Conservation (phyloP, 2,329 filamentous ascomycete genomes). For the Trichoderma lentiforme region DNA sequence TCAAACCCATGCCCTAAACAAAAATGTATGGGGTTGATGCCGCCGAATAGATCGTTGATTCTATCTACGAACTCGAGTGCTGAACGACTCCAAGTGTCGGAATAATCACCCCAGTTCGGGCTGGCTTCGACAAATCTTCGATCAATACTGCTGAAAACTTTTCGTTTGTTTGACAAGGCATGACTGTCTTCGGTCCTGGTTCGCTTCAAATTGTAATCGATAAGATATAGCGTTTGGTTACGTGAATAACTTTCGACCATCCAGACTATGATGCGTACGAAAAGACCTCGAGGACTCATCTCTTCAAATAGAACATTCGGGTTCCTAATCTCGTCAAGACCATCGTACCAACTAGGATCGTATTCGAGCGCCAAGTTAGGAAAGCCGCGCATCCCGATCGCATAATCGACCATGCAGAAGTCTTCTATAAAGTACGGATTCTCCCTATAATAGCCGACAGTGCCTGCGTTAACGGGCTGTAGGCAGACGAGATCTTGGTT, state of each 20-base stretch:
- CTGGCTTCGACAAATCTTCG: background rate
- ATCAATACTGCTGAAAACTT: background rate
- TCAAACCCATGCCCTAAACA: background rate
- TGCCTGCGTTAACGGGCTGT: background rate
- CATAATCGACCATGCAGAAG: background rate
- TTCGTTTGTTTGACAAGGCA: background rate
- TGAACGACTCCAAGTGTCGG: background rate
- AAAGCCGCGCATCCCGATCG: background rate
- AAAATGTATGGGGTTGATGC: background rate
- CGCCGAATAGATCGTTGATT: background rate
- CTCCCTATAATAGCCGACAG: background rate
- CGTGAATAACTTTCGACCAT: background rate
- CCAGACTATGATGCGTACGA: background rate
- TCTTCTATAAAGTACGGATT: background rate
- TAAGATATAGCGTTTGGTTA: background rate
- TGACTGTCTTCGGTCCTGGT: background rate
- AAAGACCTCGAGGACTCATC: background rate
- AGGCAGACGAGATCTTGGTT: background rate
- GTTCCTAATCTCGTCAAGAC: background rate
- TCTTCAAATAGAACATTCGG: background rate
- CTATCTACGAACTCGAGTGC: background rate
- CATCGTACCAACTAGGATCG: background rate
- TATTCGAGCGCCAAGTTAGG: constrained; percentile 4
- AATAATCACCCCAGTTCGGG: background rate
- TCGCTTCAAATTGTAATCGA: background rate